phyloP scores from a whole-genome alignment of 2,329 filamentous ascomycete genomes.

The Arthrobotrys iridis region DNA sequence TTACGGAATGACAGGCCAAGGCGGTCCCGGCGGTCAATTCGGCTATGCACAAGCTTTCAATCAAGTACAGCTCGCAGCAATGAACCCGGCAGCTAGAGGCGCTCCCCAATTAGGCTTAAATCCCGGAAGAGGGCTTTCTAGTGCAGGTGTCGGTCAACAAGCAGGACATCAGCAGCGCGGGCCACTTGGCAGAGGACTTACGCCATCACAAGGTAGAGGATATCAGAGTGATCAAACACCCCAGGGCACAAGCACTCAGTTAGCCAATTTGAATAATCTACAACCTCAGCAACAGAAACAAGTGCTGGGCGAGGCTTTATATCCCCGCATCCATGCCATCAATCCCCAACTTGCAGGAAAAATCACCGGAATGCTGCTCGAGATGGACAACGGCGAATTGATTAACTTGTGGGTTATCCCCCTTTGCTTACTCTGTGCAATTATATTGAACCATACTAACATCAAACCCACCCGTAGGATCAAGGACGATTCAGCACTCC shows the following conservation, averaged over 20 bases:
- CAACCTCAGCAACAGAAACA: slow-evolving; percentile 89
- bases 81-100: slow-evolving; percentile 35
- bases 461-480: slow-evolving; percentile 68
- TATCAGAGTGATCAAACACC: slow-evolving; percentile 23
- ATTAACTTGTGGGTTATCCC: slow-evolving; percentile 85
- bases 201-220: slow-evolving; percentile 18
- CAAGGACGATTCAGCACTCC: slow-evolving; percentile 86
- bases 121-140: slow-evolving; percentile 61
- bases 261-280: slow-evolving; percentile 67
- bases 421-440: background rate
- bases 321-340: slow-evolving; percentile 96
- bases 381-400: slow-evolving; percentile 98
- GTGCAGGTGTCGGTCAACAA: slow-evolving; percentile 55
- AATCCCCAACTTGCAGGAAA: slow-evolving; percentile 97
- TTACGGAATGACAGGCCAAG: slow-evolving; percentile 81
- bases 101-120: slow-evolving; percentile 63
- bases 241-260: slow-evolving; percentile 10
- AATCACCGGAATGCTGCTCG: slow-evolving; percentile 99
- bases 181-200: slow-evolving; percentile 23
- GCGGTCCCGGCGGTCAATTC: slow-evolving; percentile 63
- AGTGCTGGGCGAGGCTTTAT: slow-evolving; percentile 95
- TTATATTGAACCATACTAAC: slow-evolving; percentile 58
- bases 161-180: slow-evolving; percentile 60
- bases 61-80: slow-evolving; percentile 35
- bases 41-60: slow-evolving; percentile 45